phyloP scores from a whole-genome alignment of 305 asterid genomes.

The Solanum hybrid region DNA sequence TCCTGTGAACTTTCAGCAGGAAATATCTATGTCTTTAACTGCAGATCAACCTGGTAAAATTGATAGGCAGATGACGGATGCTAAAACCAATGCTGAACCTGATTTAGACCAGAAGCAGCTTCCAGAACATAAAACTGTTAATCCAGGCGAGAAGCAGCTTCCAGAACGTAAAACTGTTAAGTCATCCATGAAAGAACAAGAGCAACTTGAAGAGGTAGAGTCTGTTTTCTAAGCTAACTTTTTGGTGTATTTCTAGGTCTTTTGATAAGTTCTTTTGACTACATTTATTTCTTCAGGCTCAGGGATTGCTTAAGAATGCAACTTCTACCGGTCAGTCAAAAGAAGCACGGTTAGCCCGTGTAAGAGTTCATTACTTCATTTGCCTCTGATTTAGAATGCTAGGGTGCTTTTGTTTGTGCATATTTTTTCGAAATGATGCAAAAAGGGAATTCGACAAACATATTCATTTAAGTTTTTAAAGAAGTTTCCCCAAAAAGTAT shows the following conservation, averaged over 20 bases:
- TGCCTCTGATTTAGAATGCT: neutral
- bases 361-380: conserved; percentile 25
- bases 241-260: neutral
- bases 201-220: conserved; percentile 89
- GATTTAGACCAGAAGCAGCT: conserved; percentile 39
- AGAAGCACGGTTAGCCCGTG: conserved; percentile 98
- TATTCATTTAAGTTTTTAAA: neutral
- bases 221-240: neutral
- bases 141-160: conserved; percentile 30
- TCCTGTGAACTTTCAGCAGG: conserved; percentile 24
- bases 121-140: conserved; percentile 36
- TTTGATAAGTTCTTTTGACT: conserved; percentile 18
- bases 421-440: neutral
- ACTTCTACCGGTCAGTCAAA: conserved; percentile 87
- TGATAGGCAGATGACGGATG: conserved; percentile 3
- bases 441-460: neutral
- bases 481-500: neutral
- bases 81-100: conserved; percentile 23
- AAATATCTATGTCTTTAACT: conserved; percentile 32
- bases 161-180: conserved; percentile 26
- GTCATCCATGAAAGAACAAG: conserved; percentile 60
- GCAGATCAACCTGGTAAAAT: conserved; percentile 27
- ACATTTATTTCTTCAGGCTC: conserved; percentile 66
- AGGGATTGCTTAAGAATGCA: conserved; percentile 83
- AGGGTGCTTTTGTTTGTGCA: neutral